Conservation (phyloP, 768 basidiomycete genomes). For the Pholiota molesta region DNA sequence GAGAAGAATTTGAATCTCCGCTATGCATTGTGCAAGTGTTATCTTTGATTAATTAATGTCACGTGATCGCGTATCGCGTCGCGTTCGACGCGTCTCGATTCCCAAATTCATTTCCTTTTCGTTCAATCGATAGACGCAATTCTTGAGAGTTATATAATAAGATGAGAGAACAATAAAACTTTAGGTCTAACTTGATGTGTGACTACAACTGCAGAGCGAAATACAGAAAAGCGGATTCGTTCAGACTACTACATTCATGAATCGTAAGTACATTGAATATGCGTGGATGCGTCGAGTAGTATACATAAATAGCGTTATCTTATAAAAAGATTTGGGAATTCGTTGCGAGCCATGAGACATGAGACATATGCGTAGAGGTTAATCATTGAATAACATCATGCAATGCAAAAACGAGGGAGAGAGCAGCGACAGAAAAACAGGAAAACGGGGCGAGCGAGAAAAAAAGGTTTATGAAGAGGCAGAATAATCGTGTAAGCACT, state of each 20-base stretch:
- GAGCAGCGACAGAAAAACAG: background rate
- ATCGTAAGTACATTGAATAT: conserved; percentile 3
- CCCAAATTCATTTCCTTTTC: too few species aligned
- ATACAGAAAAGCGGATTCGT: background rate
- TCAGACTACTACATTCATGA: conserved; percentile 1
- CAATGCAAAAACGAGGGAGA: background rate
- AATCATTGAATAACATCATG: too few species aligned
- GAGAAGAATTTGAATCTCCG: background rate
- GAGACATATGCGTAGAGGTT: too few species aligned
- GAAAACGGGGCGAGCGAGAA: background rate
- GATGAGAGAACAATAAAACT: too few species aligned
- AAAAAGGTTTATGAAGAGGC: background rate
- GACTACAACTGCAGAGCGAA: background rate
- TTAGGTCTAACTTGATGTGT: too few species aligned
- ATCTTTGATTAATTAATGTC: background rate
- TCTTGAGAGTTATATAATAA: too few species aligned
- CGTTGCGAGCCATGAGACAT: background rate
- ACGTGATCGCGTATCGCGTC: background rate
- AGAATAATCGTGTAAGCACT: background rate
- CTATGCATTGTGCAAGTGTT: background rate
- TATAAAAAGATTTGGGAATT: background rate
- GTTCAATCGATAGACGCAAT: too few species aligned
- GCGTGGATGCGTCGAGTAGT: background rate
- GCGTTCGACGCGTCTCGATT: background rate
- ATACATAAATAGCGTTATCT: conserved; percentile 1